Evolutionary conservation across 2,329 filamentous ascomycete species (phyloP), one percentile per base, ranked within the genome.

Genomic region (Neoscytalidium dimidiatum): DNA sequence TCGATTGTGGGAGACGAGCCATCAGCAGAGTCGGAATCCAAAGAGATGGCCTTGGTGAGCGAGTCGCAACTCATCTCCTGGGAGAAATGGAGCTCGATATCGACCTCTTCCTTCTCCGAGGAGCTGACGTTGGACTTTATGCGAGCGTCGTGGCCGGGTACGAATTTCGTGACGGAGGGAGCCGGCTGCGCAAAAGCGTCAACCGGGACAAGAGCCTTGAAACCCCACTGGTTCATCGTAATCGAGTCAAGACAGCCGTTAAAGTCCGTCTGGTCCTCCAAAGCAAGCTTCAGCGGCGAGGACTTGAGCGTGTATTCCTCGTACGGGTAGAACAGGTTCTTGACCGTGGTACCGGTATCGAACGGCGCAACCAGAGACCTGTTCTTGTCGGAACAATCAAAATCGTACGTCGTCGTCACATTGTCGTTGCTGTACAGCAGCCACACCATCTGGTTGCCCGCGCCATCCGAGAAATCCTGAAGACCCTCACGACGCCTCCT

Each of bases 291-390:
- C 4, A 78, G 73, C 1, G 78, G 72, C 1, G 85, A 83, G 1
- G 74, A 71, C 56, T 79, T 78, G n/a, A 90, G 75, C 0, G 75
- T 81, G 64, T 83, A 77, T 67, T 86, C 81, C 26, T 87, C 85
- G 68, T 85, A 87, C 0, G 87, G 86, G 70, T 84, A 85, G 72
- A 90, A 88, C 13, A 90, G 71, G 69, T 88, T 89, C 71, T 84
- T 86, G 67, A 90, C 86, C 0, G 80, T 84, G 1, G 81, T 84
- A 13, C 81, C 83, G 2, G 75, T 72, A 13, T 79, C 76, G 65
- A 86, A 90, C 0, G 87, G 85, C 9, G 87, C 77, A 41, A 89
- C 76, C 41, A 89, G 79, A 1, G 84, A 84, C 3, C 75, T 74
- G n/a, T 76, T 71, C 26, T 76, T 75, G 38, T 80, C 76, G n/a